These are phyloP conservation scores for Phylloporus gajari DNA, from an alignment of 1,284 basidiomycete species.

Conservation along the genomic window DNA sequence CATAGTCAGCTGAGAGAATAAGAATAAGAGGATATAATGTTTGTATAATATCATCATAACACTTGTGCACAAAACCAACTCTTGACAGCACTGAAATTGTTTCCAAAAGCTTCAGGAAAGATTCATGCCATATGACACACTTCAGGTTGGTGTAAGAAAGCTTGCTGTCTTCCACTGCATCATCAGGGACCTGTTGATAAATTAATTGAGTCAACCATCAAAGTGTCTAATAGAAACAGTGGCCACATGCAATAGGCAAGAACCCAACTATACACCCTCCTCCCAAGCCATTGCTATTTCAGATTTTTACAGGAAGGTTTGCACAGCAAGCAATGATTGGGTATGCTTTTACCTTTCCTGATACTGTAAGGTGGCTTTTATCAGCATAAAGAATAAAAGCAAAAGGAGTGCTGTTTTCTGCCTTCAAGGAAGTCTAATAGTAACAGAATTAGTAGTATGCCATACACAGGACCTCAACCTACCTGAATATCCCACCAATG, in stretches of 20 bases:
- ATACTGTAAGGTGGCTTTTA: neutral
- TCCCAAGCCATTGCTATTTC: neutral
- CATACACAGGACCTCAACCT: neutral
- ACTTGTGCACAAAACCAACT: neutral
- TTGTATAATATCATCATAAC: neutral
- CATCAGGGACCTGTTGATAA: too few species aligned
- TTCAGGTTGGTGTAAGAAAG: slow-evolving; percentile 32
- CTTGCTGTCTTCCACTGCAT: slow-evolving; percentile 23
- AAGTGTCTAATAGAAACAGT: too few species aligned
- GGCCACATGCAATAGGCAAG: neutral
- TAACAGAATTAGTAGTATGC: neutral
- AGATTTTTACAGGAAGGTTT: neutral
- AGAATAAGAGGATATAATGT: neutral
- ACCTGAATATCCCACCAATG: neutral
- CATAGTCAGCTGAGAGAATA: neutral
- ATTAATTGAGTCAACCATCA: too few species aligned
- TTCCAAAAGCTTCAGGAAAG: slow-evolving; percentile 39
- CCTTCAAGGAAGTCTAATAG: too few species aligned
- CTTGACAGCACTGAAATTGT: neutral
- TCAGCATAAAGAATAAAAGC: neutral
- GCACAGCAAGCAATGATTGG: neutral
- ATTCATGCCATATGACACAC: slow-evolving; percentile 43
- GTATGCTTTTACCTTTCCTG: neutral
- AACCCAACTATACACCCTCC: neutral
- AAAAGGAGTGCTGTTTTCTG: too few species aligned